Base-by-base conservation (phyloP, 2,329 filamentous ascomycete species). In the Alternaria conjuncta region DNA sequence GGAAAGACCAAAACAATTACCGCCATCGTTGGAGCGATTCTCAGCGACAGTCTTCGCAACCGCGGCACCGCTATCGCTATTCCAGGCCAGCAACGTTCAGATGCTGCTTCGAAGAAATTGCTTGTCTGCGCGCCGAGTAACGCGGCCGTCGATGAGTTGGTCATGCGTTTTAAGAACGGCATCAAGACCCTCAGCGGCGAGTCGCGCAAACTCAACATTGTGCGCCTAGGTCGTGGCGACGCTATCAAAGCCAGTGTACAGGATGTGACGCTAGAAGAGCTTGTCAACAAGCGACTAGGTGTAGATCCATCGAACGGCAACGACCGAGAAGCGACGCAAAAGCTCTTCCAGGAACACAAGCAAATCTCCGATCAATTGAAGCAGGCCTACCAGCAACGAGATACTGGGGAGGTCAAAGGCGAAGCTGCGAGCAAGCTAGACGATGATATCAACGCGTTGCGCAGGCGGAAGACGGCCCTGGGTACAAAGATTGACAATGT, bases 1-100 rank as follows among this genome's bases (percentile, higher is more conserved):
- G 96, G 95, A 75, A 99, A 99, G 83, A 99, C 96, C 0, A 99
- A 99, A 79, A 99, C 96, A 0, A 99, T 99, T 64, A 88, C 97
- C 60, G 96, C 95, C 30, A 96, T 99, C 85, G 94, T 98, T 23
- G 96, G 96, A 36, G 92, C 93, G 41, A 84, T 99, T 15, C 80
- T 97, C 47, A 92, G 89, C 6, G 86, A 87, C 43, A 84, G 71
- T 54, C 85, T 88, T 56, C 82, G 83, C 55, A 73, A 78, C 23
- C 82, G 82, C 44, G 85, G 83, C 9, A 84, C 85, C 13, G 78
- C 84, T 18, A 81, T 84, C 50, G 67, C 70, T 20, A 69, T 83
- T 53, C 82, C 82, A 13, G 77, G 72, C 7, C 72, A 75, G 55
- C 71, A 68, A 46, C 71, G 67, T 5, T 72, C 71, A 8, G 72